A percentile compares a stretch with the other conserved stretches of the same genome.
phyloP scores from a whole-genome alignment of 2,329 filamentous ascomycete species.

The Fusarium guadeloupense region DNA sequence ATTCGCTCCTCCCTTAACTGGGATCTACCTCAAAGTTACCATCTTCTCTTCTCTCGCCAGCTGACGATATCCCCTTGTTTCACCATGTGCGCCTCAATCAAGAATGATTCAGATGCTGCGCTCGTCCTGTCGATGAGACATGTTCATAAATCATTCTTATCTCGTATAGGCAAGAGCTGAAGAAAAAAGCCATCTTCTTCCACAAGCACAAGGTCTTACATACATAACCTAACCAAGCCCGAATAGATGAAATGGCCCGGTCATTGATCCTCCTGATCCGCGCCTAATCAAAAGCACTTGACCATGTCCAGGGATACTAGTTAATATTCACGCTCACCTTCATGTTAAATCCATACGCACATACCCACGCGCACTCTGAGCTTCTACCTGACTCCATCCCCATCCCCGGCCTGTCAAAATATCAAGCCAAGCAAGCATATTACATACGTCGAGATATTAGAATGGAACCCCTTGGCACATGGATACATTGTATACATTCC shows the following conservation, averaged over 20 bases:
- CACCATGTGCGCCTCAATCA: constrained; percentile 9
- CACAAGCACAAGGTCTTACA: neutral
- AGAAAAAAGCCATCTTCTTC: neutral
- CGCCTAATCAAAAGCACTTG: constrained; percentile 33
- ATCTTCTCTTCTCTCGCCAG: neutral
- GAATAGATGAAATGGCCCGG: constrained; percentile 1
- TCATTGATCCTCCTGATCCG: constrained; percentile 31
- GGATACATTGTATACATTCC: neutral
- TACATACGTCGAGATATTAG: constrained; percentile 8
- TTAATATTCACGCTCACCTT: neutral
- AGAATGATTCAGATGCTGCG: constrained; percentile 1
- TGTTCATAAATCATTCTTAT: constrained; percentile 13
- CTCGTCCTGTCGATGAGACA: constrained; percentile 19
- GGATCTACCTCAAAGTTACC: neutral
- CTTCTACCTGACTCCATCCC: neutral
- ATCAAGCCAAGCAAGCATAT: neutral
- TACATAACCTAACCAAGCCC: too few species aligned
- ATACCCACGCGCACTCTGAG: constrained; percentile 20
- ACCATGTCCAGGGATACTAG: too few species aligned
- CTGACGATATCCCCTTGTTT: constrained; percentile 20
- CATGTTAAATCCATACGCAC: constrained; percentile 5
- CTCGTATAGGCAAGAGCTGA: constrained; percentile 20
- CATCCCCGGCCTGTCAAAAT: constrained; percentile 33
- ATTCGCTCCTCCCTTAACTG: constrained; percentile 3
- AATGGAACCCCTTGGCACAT: neutral